Evolutionary conservation across 1,139 yeast species (phyloP).

Genomic region (Suhomyces bokatorum): DNA sequence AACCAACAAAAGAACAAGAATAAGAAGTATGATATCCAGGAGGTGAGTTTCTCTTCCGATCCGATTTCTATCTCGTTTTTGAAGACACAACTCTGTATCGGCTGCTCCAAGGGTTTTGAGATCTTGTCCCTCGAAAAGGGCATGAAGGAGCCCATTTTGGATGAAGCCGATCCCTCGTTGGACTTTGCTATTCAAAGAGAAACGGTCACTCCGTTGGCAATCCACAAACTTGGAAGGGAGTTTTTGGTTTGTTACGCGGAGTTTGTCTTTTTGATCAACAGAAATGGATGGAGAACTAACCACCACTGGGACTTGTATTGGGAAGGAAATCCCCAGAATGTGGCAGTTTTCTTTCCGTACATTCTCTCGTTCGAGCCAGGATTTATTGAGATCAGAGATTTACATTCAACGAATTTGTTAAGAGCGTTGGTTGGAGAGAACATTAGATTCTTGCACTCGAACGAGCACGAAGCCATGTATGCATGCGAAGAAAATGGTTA

Average conservation of each 20-base stretch:
- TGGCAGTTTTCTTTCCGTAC: slow-evolving; percentile 93
- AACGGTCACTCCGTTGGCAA: slow-evolving; percentile 80
- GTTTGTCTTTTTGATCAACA: slow-evolving; percentile 89
- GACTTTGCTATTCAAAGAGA: slow-evolving; percentile 93
- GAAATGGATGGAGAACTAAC: slow-evolving; percentile 95
- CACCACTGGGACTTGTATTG: slow-evolving; percentile 94
- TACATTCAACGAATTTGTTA: slow-evolving; percentile 80
- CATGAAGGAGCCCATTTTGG: slow-evolving; percentile 74
- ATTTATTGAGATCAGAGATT: slow-evolving; percentile 89
- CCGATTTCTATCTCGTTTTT: slow-evolving; percentile 90
- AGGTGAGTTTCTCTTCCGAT: slow-evolving; percentile 80
- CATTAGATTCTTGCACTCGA: slow-evolving; percentile 82
- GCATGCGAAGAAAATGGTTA: slow-evolving; percentile 90
- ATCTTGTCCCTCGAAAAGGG: slow-evolving; percentile 82
- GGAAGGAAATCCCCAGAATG: slow-evolving; percentile 94
- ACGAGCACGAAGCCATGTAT: slow-evolving; percentile 90
- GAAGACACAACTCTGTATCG: slow-evolving; percentile 86
- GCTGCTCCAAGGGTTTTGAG: slow-evolving; percentile 95
- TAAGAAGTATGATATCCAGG: slow-evolving; percentile 67
- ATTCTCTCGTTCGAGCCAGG: slow-evolving; percentile 85
- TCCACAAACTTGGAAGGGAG: slow-evolving; percentile 85
- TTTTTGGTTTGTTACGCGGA: slow-evolving; percentile 86
- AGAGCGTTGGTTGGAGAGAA: slow-evolving; percentile 95
- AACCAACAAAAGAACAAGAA: slow-evolving; percentile 60
- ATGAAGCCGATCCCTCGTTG: slow-evolving; percentile 94